phyloP scores from a whole-genome alignment of 108 stramenopile species.

The Cyclotella cryptica region DNA sequence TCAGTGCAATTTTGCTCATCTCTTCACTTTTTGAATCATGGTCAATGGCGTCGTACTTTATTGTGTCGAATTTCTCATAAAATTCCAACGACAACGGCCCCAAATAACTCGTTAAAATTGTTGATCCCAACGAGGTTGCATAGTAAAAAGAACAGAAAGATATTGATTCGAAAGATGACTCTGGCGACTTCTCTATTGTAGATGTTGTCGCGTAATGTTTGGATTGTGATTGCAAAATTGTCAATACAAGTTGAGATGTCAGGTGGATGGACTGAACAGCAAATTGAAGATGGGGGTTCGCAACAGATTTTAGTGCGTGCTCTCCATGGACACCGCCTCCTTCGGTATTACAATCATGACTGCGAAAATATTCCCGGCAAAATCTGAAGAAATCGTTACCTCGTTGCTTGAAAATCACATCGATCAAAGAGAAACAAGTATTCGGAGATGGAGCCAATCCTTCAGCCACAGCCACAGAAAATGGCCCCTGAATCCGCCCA shows the following conservation, averaged over 20 bases:
- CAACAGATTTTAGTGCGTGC: background rate
- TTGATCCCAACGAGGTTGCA: constrained; percentile 34
- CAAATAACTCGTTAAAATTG: constrained; percentile 41
- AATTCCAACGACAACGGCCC: constrained; percentile 11
- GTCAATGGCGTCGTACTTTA: background rate
- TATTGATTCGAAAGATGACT: constrained; percentile 8
- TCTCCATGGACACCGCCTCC: too few species aligned
- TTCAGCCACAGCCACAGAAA: constrained; percentile 32
- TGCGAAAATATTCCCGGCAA: constrained; percentile 22
- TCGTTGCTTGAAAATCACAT: constrained; percentile 52
- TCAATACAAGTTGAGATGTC: constrained; percentile 38
- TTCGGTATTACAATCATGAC: background rate
- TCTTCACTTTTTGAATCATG: background rate
- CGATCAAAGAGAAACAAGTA: constrained; percentile 44
- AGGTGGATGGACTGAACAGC: constrained; percentile 24
- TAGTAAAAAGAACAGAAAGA: constrained; percentile 50
- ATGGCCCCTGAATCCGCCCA: constrained; percentile 35
- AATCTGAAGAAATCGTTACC: constrained; percentile 39
- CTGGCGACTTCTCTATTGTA: background rate
- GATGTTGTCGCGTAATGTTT: background rate
- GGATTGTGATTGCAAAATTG: constrained; percentile 33
- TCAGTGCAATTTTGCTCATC: constrained; percentile 33
- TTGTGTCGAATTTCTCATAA: constrained; percentile 33
- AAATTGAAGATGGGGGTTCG: constrained; percentile 35
- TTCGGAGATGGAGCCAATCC: constrained; percentile 41